Evolutionary conservation across 2,329 filamentous ascomycete species (phyloP), one percentile per base, ranked within the genome.

Genomic region (Curvularia hawaiiensis): DNA sequence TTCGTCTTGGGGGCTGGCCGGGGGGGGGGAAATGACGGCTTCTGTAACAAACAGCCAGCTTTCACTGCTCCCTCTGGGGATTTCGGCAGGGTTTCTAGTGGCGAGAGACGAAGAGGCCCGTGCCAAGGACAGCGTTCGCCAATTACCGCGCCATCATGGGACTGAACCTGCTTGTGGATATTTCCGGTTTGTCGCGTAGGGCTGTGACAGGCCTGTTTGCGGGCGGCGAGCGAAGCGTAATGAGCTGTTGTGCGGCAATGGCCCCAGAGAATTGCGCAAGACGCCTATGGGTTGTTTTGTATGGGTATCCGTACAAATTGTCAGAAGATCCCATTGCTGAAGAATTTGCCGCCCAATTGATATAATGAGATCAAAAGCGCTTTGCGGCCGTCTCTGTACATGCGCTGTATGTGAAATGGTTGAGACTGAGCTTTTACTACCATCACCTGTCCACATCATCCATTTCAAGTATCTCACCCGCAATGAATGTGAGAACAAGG

Each of bases 1-100:
- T 11, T 3, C 2, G 12, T 11, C 12, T 31, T 11, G 30, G 10
- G 30, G 11, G 30, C 9, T 31, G 11, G 30, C 8, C 4, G 9
- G 10, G 11, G 11, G 9, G 10, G 11, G 11, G 30, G 10, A 31
- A 31, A 12, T 4, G 30, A 31, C 11, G 10, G 30, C 30, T 31
- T 11, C 30, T 10, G 10, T 11, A 31, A 11, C 30, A 31, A 31
- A 31, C 30, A 11, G 3, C 30, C 8, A 7, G 10, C 49, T 40
- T 56, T 57, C 53, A 57, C 57, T 38, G 39, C 16, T 50, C 16
- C 31, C 26, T 33, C 31, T 39, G 28, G 10, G 3, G 28, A 12
- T 8, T 10, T 20, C 35, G 33, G 35, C 49, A 52, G 45, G 39
- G 35, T 31, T n/a, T 16, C 31, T 14, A 40, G 22, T 28, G n/a